A percentile compares a stretch with the other conserved stretches of the same genome.
Conservation (phyloP, 129 eudicot genomes). For the Centrapalus pauciflorus region DNA sequence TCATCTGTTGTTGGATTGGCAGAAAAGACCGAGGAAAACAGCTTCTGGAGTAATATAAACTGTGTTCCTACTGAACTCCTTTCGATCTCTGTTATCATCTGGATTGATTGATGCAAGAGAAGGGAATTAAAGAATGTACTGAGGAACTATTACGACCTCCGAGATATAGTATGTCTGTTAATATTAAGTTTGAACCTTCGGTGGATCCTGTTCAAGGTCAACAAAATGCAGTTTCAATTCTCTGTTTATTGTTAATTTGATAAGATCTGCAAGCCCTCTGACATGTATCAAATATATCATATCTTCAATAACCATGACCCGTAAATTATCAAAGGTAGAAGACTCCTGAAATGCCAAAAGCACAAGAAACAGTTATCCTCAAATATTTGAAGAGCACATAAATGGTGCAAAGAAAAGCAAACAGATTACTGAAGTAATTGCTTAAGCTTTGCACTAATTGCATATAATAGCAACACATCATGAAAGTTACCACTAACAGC, state of each 20-base stretch:
- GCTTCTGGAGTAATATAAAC: conserved; percentile 50
- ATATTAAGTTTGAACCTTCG: conserved; percentile 40
- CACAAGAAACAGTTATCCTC: background rate
- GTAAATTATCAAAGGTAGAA: conserved; percentile 45
- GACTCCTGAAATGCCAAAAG: conserved; percentile 53
- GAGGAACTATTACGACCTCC: background rate
- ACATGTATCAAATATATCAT: conserved; percentile 69
- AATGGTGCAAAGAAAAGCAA: background rate
- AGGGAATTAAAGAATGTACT: background rate
- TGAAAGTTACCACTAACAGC: too few species aligned
- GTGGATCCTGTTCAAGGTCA: conserved; percentile 90
- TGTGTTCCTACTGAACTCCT: conserved; percentile 35
- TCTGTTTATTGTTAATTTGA: conserved; percentile 38
- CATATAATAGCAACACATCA: too few species aligned
- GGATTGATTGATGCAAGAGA: conserved; percentile 16
- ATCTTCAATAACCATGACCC: conserved; percentile 85
- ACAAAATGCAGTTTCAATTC: conserved; percentile 45
- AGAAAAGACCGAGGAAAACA: conserved; percentile 54
- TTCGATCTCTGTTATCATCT: conserved; percentile 58
- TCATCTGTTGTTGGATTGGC: conserved; percentile 26
- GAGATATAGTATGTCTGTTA: background rate
- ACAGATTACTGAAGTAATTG: background rate
- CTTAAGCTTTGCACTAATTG: too few species aligned
- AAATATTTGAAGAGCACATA: background rate
- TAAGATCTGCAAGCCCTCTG: conserved; percentile 48